Evolutionary conservation across 352 stramenopile species (phyloP).

Genomic region (Phytophthora citrophthora): DNA sequence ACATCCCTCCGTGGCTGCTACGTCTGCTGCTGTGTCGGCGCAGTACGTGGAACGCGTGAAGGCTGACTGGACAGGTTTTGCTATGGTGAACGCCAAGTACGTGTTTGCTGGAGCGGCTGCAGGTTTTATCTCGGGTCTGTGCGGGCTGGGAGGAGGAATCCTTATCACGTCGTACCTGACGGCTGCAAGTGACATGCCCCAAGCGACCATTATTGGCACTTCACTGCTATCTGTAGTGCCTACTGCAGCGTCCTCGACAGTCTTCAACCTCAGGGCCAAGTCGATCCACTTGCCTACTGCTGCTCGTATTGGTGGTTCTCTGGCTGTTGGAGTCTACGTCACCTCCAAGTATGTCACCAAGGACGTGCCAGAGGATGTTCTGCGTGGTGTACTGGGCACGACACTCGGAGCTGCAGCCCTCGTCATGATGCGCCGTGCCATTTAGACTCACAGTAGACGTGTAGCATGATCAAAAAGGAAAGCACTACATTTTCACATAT

Average conservation of each 20-base stretch:
- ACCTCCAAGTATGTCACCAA: slow-evolving; percentile 89
- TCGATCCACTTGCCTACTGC: slow-evolving; percentile 82
- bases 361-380: slow-evolving; percentile 73
- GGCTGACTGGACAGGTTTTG: slow-evolving; percentile 52
- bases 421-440: slow-evolving; percentile 80
- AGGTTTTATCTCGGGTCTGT: slow-evolving; percentile 87
- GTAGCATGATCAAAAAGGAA: slow-evolving; percentile 22
- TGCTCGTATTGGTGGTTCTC: slow-evolving; percentile 63
- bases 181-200: slow-evolving; percentile 85
- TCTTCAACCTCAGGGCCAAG: slow-evolving; percentile 82
- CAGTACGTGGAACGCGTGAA: slow-evolving; percentile 58
- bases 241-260: slow-evolving; percentile 77
- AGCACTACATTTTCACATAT: slow-evolving; percentile 32
- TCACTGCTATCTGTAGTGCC: slow-evolving; percentile 86
- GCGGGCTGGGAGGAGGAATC: slow-evolving; percentile 81
- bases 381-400: slow-evolving; percentile 74
- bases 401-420: slow-evolving; percentile 75
- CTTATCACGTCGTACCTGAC: slow-evolving; percentile 90
- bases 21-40: slow-evolving; percentile 22
- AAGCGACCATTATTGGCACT: slow-evolving; percentile 84
- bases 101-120: slow-evolving; percentile 69
- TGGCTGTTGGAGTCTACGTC: slow-evolving; percentile 69
- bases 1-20: slow-evolving; percentile 22
- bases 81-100: slow-evolving; percentile 78
- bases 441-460: slow-evolving; percentile 44